These are phyloP conservation scores for Xylariaceae sp. DNA, from an alignment of 2,329 filamentous ascomycete species.

Conservation along the genomic window DNA sequence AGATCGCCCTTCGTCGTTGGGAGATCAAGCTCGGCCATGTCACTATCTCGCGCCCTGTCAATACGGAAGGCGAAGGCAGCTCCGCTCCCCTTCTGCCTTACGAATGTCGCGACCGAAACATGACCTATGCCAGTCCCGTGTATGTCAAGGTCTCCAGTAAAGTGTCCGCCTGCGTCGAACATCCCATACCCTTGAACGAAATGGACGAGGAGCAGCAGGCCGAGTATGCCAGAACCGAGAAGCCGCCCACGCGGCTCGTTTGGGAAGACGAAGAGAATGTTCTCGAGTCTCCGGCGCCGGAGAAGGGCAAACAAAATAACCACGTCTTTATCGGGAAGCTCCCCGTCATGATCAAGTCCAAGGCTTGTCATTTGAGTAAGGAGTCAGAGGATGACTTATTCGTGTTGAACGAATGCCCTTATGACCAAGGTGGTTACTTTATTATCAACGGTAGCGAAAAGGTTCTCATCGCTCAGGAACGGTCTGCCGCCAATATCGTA, in stretches of 20 bases:
- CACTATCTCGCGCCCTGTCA: conserved; percentile 84
- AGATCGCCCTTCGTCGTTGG: conserved; percentile 86
- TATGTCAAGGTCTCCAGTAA: conserved; percentile 88
- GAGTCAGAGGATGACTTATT: conserved; percentile 86
- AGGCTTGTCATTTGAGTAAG: conserved; percentile 86
- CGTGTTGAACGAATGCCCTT: conserved; percentile 92
- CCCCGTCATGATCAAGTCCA: conserved; percentile 97
- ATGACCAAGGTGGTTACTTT: conserved; percentile 98
- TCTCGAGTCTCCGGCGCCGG: conserved; percentile 54
- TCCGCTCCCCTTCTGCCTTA: conserved; percentile 87
- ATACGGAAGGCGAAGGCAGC: conserved; percentile 90
- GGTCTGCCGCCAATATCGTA: conserved; percentile 96
- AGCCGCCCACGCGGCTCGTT: conserved; percentile 59
- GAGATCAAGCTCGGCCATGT: conserved; percentile 93
- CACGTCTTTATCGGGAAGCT: conserved; percentile 92
- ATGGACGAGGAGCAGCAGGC: conserved; percentile 67
- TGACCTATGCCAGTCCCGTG: conserved; percentile 91
- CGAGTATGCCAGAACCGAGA: conserved; percentile 57
- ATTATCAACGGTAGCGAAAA: conserved; percentile 99
- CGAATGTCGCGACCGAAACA: conserved; percentile 91
- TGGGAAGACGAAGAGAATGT: conserved; percentile 64
- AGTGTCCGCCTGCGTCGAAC: conserved; percentile 80
- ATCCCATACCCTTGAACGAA: conserved; percentile 66
- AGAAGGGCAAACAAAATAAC: conserved; percentile 61
- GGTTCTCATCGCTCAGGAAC: conserved; percentile 95